Evolutionary conservation across 2,329 filamentous ascomycete genomes (phyloP), one percentile per base, ranked within the genome.

Genomic region (Trichoderma citrinoviride): DNA sequence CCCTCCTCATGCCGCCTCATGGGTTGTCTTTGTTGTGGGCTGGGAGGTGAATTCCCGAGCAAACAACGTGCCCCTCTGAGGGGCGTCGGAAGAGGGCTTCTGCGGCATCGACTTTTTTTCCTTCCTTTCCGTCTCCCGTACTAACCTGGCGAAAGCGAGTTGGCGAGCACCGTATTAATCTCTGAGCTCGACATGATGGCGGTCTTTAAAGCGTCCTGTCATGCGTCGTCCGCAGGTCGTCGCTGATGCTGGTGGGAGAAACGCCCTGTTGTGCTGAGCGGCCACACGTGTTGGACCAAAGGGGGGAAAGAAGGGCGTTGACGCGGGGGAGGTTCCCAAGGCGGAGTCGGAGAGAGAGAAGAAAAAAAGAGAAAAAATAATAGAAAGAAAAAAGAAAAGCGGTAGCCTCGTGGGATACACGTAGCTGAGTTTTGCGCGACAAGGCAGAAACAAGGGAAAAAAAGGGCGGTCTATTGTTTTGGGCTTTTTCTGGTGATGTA

Each of bases 111-210:
- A 46, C 27, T 65, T 64, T 66, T 49, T 52, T 56, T 23, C 17
- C 23, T 23, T 33, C 12, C 3, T 21, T 58, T 47, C 15, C 17
- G 17, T 21, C 67, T 68, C 69, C 19, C 8, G 47, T 70, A 80
- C 90, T 79, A 83, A 98, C 95, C 94, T 77, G 93, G 86, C 77
- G 93, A 96, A 82, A 98, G 88, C 79, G 95, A 98, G 84, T 93
- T 94, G 81, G 92, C 88, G 84, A 99, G 90, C 83, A 99, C 94
- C 83, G 93, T 90, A 84, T 94, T 96, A 84, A 98, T 96, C 83
- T 98, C 92, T 90, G 96, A 82, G 83, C 83, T 85, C 80, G 84
- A 85, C 85, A 87, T 92, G 79, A 76, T 83, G 78, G 76, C 73
- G 74, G 75, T 73, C 72, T 70, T 70, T 67, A 63, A 68, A 67